phyloP scores from a whole-genome alignment of 1,284 basidiomycete genomes.

The Phellopilus nigrolimitatus region DNA sequence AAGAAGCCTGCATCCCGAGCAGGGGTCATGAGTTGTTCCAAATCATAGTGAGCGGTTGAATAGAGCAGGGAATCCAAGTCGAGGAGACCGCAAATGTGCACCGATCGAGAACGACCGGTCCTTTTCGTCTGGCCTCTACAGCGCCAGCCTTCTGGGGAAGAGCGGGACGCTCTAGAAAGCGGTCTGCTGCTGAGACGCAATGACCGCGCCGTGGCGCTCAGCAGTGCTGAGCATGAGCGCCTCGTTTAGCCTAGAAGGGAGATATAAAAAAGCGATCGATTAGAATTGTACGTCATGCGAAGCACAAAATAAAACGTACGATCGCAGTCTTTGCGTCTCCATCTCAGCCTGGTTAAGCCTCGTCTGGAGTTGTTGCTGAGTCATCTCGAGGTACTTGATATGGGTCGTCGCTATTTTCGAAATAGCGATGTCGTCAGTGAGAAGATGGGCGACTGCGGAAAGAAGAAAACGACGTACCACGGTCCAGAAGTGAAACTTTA shows the following conservation, averaged over 20 bases:
- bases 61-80: conserved; percentile 3
- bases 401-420: conserved; percentile 57
- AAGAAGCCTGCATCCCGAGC: conserved; percentile 19
- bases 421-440: conserved; percentile 19
- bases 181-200: conserved; percentile 41
- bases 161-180: conserved; percentile 42
- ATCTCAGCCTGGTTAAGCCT: conserved; percentile 69
- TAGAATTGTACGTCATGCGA: no score
- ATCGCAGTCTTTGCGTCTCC: conserved; percentile 70
- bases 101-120: conserved; percentile 13
- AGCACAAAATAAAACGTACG: conserved; percentile 32
- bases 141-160: conserved; percentile 9
- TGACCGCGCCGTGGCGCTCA: conserved; percentile 56
- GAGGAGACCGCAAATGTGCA: conserved; percentile 5
- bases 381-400: conserved; percentile 75
- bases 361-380: conserved; percentile 65
- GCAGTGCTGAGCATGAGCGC: conserved; percentile 78
- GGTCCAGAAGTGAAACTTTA: conserved; percentile 82
- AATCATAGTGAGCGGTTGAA: conserved; percentile 15
- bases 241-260: conserved; percentile 60
- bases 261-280: conserved; percentile 13
- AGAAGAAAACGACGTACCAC: conserved; percentile 46
- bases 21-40: conserved; percentile 19
- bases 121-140: conserved; percentile 20
- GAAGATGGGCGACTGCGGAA: conserved; percentile 1